phyloP scores from a whole-genome alignment of 495 filamentous ascomycete genomes.

The Tuber brumale region DNA sequence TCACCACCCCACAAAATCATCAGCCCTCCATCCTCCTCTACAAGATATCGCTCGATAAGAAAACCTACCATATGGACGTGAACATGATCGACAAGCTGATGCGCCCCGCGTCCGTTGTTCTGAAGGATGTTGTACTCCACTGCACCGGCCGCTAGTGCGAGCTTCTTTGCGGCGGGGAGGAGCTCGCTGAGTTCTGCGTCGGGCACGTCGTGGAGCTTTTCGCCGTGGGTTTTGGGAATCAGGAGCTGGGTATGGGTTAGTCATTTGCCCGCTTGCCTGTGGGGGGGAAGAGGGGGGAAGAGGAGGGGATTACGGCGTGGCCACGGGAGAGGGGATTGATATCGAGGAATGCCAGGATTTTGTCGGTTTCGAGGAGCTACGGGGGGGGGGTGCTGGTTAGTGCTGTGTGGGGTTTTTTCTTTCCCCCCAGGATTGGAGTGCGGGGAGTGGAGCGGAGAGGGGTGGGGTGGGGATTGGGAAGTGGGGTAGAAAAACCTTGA shows the following conservation, averaged over 20 bases:
- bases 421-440: not conserved
- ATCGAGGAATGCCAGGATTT: slow-evolving; percentile 93
- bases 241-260: slow-evolving; percentile 59
- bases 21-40: not conserved
- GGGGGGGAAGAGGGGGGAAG: not conserved
- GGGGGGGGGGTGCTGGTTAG: not conserved
- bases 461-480: not conserved
- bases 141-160: slow-evolving; percentile 69
- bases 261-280: not conserved
- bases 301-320: slow-evolving; percentile 58
- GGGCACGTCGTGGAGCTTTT: slow-evolving; percentile 85
- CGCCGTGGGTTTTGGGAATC: slow-evolving; percentile 93
- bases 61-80: slow-evolving; percentile 84
- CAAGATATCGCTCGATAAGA: not conserved
- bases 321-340: slow-evolving; percentile 80
- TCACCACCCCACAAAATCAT: slow-evolving; percentile 6
- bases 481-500: slow-evolving; percentile 51
- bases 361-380: slow-evolving; percentile 77
- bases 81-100: slow-evolving; percentile 92
- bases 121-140: slow-evolving; percentile 87
- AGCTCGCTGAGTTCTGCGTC: slow-evolving; percentile 81
- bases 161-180: slow-evolving; percentile 79
- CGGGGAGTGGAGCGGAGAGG: not conserved
- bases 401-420: not conserved
- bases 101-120: slow-evolving; percentile 91